Evolutionary conservation across 805 yeast species (phyloP).

Genomic region (Cyberlindnera lachancei): DNA sequence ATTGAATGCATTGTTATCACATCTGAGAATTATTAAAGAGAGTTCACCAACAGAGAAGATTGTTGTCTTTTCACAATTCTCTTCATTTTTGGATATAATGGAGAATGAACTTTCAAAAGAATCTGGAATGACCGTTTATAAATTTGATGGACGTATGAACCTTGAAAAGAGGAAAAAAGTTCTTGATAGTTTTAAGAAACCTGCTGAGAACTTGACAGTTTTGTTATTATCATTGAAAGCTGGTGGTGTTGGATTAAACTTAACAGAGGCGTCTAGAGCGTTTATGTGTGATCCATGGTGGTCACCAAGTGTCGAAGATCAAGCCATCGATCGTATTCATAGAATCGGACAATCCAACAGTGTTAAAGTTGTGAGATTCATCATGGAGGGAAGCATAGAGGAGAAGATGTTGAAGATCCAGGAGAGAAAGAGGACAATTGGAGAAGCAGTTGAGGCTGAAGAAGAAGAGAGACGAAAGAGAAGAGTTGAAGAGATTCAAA

Average conservation of each 20-base stretch:
- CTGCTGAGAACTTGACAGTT: constrained; percentile 33
- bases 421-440: constrained; percentile 71
- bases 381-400: constrained; percentile 77
- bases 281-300: constrained; percentile 97
- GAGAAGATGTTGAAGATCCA: constrained; percentile 84
- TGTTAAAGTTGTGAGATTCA: constrained; percentile 74
- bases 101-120: constrained; percentile 47
- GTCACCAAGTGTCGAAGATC: constrained; percentile 88
- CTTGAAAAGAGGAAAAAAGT: constrained; percentile 58
- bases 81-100: constrained; percentile 71
- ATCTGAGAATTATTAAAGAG: constrained; percentile 45
- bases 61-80: constrained; percentile 88
- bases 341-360: constrained; percentile 75
- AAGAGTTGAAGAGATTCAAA: constrained; percentile 66
- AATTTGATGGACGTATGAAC: constrained; percentile 78
- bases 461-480: constrained; percentile 68
- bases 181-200: constrained; percentile 43
- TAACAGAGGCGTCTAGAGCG: constrained; percentile 79
- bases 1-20: constrained; percentile 57
- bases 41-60: constrained; percentile 61
- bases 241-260: constrained; percentile 89
- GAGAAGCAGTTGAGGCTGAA: constrained; percentile 70
- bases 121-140: constrained; percentile 45
- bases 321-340: constrained; percentile 86
- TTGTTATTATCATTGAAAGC: constrained; percentile 76